These are phyloP conservation scores for Neofusicoccum ribis DNA, from an alignment of 2,329 filamentous ascomycete genomes.

Conservation along the genomic window DNA sequence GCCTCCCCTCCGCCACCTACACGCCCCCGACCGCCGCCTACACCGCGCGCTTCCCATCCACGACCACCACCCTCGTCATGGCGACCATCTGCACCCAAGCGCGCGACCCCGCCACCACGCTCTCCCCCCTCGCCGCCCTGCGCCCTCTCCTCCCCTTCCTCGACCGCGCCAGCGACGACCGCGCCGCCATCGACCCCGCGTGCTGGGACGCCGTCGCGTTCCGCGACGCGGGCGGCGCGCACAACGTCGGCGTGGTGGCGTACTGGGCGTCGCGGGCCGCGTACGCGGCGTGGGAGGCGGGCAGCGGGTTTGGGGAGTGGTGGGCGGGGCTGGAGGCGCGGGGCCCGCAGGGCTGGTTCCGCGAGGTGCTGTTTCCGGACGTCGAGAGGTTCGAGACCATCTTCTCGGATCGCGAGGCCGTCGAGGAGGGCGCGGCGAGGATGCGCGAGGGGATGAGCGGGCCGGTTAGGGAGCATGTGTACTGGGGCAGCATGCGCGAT, in stretches of 20 bases:
- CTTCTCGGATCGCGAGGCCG: too few species aligned
- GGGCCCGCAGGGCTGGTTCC: slow-evolving; percentile 40
- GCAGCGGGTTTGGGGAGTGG: neutral
- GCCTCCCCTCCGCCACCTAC: slow-evolving; percentile 27
- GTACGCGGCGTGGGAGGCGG: neutral
- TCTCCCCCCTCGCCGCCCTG: slow-evolving; percentile 6
- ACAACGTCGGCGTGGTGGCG: neutral
- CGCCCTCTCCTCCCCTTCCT: slow-evolving; percentile 18
- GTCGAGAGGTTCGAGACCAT: too few species aligned
- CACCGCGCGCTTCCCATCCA: slow-evolving; percentile 34
- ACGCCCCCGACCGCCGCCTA: slow-evolving; percentile 35
- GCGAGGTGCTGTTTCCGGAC: slow-evolving; percentile 32
- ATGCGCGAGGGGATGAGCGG: slow-evolving; percentile 42
- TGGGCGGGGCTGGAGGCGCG: slow-evolving; percentile 20
- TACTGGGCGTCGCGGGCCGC: neutral
- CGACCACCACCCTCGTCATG: slow-evolving; percentile 35
- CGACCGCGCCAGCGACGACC: slow-evolving; percentile 21
- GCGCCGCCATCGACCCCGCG: slow-evolving; percentile 30
- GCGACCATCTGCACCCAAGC: slow-evolving; percentile 38
- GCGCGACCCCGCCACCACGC: neutral
- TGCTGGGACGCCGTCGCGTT: neutral
- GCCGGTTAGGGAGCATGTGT: slow-evolving; percentile 45
- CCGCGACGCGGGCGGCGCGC: neutral
- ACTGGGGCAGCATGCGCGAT: slow-evolving; percentile 52
- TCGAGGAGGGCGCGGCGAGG: slow-evolving; percentile 40